phyloP scores from a whole-genome alignment of 345 rosid species.

The Syzygium aromaticum region DNA sequence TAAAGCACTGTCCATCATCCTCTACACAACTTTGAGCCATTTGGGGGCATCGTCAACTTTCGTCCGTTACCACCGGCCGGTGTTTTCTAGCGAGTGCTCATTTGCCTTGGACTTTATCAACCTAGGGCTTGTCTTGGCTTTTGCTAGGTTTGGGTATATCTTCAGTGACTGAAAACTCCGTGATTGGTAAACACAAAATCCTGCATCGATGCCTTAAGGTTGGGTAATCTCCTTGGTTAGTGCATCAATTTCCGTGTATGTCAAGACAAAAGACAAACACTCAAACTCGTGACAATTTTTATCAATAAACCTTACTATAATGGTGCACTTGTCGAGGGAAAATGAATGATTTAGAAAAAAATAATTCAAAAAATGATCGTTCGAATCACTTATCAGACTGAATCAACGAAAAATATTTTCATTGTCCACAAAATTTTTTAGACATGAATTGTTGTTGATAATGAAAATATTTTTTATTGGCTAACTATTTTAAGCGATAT shows the following conservation, averaged over 20 bases:
- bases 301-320: background rate
- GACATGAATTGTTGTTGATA: accelerated
- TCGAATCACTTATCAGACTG: background rate
- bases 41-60: background rate
- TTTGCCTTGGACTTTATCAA: background rate
- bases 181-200: background rate
- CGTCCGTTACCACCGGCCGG: background rate
- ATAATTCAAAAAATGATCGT: no score
- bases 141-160: background rate
- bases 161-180: background rate
- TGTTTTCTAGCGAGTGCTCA: background rate
- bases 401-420: background rate
- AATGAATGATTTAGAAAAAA: background rate
- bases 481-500: background rate
- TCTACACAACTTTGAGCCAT: background rate
- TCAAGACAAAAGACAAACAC: background rate
- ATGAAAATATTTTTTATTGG: background rate
- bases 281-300: background rate
- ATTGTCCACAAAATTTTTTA: background rate
- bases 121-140: background rate
- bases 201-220: background rate
- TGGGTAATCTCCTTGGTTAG: background rate
- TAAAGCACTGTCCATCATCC: background rate
- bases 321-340: background rate
- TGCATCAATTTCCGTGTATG: background rate